Evolutionary conservation across 2,329 filamentous ascomycete species (phyloP), one percentile per base, ranked within the genome.

Genomic region (Pseudocercospora fijiensis): DNA sequence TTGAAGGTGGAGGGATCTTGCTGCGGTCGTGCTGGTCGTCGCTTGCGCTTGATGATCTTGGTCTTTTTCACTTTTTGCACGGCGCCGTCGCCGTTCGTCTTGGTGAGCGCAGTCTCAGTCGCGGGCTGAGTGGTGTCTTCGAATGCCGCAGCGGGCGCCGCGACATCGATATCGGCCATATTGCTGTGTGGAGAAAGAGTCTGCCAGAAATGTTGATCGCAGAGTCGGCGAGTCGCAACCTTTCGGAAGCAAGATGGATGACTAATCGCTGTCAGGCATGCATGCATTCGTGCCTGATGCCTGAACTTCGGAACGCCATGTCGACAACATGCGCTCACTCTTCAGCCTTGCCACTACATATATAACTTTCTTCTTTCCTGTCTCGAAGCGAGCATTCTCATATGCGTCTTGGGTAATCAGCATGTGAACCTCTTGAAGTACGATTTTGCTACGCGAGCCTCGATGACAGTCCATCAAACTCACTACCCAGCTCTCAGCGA

Each of bases 1-100:
- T 90, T 91, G 79, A 96, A 85, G 49, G 88, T 88, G 45, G 89
- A 87, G 1, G 92, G 87, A 74, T 99, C 95, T 73, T 97, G 89
- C 80, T 99, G 95, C 0, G 90, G 90, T 64, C 94, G 88, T 53
- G 95, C 95, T 30, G 95, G 95, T 43, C 92, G 86, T 74, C 90
- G 89, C 82, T 96, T 97, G 76, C 91, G 92, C 67, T 93, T 88
- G 70, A 96, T 90, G 70, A 98, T 91, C 82, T 94, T 96, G 79
- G 96, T 97, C 64, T 91, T 87, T 79, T 93, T 91, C 71, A 87
- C 82, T 80, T 76, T 78, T 59, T 80, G 76, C 5, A 79, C 77
- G 18, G 72, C 70, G 57, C 72, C 72, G 65, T 77, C 74, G 60
- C 58, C 58, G 49, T 65, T 65, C 26, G 69, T 68, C 5, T 61